Evolutionary conservation across 2,329 filamentous ascomycete species (phyloP).

Genomic region (Clarireedia monteithiana): DNA sequence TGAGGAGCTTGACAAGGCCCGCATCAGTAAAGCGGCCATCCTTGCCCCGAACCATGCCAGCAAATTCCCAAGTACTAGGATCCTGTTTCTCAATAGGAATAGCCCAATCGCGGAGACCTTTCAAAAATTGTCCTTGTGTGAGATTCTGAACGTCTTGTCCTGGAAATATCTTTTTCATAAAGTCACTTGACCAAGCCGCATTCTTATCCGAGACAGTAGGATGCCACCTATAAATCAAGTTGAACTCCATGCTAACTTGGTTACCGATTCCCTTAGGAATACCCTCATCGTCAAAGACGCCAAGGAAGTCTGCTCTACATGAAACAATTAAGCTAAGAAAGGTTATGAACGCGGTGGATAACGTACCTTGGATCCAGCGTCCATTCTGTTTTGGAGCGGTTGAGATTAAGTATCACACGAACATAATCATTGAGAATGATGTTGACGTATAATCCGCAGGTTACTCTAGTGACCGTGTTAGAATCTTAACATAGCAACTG

Average conservation of each 20-base stretch:
- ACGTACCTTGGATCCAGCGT: slow-evolving; percentile 60
- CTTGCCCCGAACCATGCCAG: no score
- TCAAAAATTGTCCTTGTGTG: no score
- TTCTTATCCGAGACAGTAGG: slow-evolving; percentile 66
- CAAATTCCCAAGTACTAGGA: no score
- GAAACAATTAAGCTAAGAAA: no score
- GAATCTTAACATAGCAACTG: no score
- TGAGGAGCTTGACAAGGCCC: slow-evolving; percentile 38
- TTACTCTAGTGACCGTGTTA: slow-evolving; percentile 26
- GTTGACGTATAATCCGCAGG: slow-evolving; percentile 66
- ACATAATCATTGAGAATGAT: slow-evolving; percentile 72
- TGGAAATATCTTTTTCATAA: no score
- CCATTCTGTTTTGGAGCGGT: neutral
- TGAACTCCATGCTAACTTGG: slow-evolving; percentile 78
- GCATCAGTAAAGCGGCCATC: slow-evolving; percentile 26
- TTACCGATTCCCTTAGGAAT: slow-evolving; percentile 57
- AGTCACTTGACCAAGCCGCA: slow-evolving; percentile 54
- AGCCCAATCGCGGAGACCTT: no score
- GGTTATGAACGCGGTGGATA: no score
- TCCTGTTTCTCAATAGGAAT: no score
- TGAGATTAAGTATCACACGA: slow-evolving; percentile 44
- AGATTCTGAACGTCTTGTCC: no score
- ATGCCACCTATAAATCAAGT: slow-evolving; percentile 80
- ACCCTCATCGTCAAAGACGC: slow-evolving; percentile 14
- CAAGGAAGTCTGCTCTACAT: no score